phyloP scores from a whole-genome alignment of 495 filamentous ascomycete species.

The Hyaloscypha variabilis region DNA sequence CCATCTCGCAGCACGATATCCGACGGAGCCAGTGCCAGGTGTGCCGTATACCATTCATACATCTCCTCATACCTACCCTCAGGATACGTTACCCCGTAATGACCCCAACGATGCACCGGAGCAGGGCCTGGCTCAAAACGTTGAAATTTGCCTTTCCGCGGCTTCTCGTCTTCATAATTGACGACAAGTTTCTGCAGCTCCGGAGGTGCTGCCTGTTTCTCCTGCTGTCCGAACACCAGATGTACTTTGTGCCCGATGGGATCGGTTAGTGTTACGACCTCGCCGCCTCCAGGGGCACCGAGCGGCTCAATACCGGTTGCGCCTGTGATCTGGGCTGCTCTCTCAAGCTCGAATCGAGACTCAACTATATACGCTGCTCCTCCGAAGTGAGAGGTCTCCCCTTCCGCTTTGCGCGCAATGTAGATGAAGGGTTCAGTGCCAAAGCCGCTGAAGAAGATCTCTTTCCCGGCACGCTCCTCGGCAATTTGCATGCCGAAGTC shows the following conservation, averaged over 20 bases:
- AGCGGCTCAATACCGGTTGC: background rate
- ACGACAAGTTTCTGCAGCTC: background rate
- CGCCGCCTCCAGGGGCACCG: background rate
- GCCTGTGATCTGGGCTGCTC: background rate
- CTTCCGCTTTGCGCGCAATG: background rate
- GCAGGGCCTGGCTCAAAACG: background rate
- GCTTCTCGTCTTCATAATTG: constrained; percentile 1
- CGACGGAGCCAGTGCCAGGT: background rate
- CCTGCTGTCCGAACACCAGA: background rate
- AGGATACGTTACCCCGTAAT: background rate
- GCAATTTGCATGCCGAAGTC: background rate
- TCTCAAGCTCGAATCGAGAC: background rate
- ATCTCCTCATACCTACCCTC: background rate
- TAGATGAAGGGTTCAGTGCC: background rate
- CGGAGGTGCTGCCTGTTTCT: background rate
- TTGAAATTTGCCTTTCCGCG: constrained; percentile 1
- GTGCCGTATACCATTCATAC: background rate
- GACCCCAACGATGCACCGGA: background rate
- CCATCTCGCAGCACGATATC: background rate
- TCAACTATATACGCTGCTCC: background rate
- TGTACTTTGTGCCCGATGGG: background rate
- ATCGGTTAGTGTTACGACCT: background rate
- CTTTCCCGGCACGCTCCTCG: background rate
- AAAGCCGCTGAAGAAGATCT: constrained; percentile 1
- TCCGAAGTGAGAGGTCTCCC: background rate